These are phyloP conservation scores for Cyphellophora attinorum DNA, from an alignment of 2,329 filamentous ascomycete genomes.

Conservation along the genomic window DNA sequence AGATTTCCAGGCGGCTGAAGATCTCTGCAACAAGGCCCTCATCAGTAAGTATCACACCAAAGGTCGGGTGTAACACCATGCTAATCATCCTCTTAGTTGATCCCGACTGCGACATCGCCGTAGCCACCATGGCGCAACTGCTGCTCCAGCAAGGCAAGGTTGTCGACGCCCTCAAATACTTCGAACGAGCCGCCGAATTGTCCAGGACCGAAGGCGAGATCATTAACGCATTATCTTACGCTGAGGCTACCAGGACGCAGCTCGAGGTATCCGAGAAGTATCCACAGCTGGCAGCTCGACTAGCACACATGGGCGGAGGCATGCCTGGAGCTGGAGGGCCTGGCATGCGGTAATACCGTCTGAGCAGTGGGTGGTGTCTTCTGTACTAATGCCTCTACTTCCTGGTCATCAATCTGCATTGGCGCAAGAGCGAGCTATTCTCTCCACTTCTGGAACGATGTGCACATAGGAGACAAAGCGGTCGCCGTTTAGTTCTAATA, in stretches of 20 bases:
- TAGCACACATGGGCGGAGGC: slow-evolving; percentile 50
- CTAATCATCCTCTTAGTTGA: slow-evolving; percentile 58
- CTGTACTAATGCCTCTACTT: neutral
- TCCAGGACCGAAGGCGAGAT: slow-evolving; percentile 92
- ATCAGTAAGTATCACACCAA: slow-evolving; percentile 94
- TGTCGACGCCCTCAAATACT: slow-evolving; percentile 87
- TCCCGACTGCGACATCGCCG: slow-evolving; percentile 95
- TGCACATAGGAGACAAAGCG: no score
- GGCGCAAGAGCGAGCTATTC: slow-evolving; percentile 1
- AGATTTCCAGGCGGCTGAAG: slow-evolving; percentile 88
- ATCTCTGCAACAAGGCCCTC: slow-evolving; percentile 91
- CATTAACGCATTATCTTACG: slow-evolving; percentile 91
- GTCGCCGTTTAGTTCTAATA: no score
- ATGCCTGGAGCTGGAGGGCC: no score
- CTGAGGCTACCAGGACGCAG: slow-evolving; percentile 92
- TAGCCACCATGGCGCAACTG: slow-evolving; percentile 96
- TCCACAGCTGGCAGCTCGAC: slow-evolving; percentile 64
- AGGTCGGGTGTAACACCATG: slow-evolving; percentile 3
- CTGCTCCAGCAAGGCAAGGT: slow-evolving; percentile 97
- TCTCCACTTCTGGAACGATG: no score
- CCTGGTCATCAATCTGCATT: no score
- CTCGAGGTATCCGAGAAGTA: slow-evolving; percentile 85
- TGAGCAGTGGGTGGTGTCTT: neutral
- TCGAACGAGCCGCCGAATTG: slow-evolving; percentile 90
- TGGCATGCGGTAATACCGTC: neutral